Percentiles rank a stretch among this genome's conserved stretches.
phyloP scores from a whole-genome alignment of 257 asterid species.

The Solanum chaucha region DNA sequence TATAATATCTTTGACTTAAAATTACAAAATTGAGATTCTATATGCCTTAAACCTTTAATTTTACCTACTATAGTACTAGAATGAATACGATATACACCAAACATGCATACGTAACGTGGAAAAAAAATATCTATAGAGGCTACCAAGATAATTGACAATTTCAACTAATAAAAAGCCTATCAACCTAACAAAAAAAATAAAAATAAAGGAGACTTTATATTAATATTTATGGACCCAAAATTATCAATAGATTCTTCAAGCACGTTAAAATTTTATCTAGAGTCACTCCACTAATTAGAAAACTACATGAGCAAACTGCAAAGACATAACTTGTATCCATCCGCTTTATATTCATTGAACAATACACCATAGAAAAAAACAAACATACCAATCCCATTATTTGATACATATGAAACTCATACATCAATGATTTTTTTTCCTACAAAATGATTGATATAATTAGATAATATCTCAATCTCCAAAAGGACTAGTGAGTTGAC shows the following conservation, averaged over 20 bases:
- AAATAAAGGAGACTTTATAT: neutral
- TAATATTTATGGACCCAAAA: neutral
- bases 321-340: neutral
- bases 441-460: neutral
- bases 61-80: neutral
- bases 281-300: neutral
- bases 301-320: neutral
- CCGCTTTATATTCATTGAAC: neutral
- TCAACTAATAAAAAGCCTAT: neutral
- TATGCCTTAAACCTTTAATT: neutral
- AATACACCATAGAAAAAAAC: neutral
- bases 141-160: neutral
- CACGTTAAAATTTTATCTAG: neutral
- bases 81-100: neutral
- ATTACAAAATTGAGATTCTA: neutral
- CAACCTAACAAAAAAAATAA: neutral
- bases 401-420: neutral
- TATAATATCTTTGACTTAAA: too few relatives aligned
- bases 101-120: neutral
- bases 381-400: neutral
- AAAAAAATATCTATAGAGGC: neutral
- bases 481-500: conserved; percentile 40
- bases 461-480: neutral
- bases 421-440: neutral
- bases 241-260: neutral